A percentile compares a stretch with the other conserved stretches of the same genome.
phyloP scores from a whole-genome alignment of 2,329 filamentous ascomycete species.

The Calcarisporium arbuscula region DNA sequence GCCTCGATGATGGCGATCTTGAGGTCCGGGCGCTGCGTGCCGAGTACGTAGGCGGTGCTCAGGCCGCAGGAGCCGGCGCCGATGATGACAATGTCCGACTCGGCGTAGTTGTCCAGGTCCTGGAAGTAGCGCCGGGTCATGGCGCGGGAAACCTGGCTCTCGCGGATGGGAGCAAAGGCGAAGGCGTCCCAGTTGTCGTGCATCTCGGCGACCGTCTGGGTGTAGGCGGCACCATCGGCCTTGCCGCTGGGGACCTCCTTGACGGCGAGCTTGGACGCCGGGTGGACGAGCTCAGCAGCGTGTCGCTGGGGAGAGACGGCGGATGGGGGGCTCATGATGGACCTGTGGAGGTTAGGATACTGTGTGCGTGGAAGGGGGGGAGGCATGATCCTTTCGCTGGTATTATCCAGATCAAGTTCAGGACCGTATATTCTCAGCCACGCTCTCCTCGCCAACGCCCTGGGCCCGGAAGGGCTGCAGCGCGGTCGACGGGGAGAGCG shows the following conservation, averaged over 20 bases:
- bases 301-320: constrained; percentile 55
- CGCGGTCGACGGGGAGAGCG: constrained; percentile 13
- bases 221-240: constrained; percentile 18
- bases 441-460: constrained; percentile 16
- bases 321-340: constrained; percentile 72
- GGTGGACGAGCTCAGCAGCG: constrained; percentile 38
- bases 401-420: constrained; percentile 98
- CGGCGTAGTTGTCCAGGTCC: constrained; percentile 82
- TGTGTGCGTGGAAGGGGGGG: constrained; percentile 29
- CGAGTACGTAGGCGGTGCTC: constrained; percentile 77
- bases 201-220: constrained; percentile 56
- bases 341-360: constrained; percentile 24
- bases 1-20: constrained; percentile 90
- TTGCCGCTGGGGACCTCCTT: too few species aligned
- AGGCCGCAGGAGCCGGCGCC: constrained; percentile 86
- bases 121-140: constrained; percentile 92
- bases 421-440: constrained; percentile 83
- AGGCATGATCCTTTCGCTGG: constrained; percentile 99
- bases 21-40: constrained; percentile 76
- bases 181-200: constrained; percentile 76
- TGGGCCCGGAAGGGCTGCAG: not conserved
- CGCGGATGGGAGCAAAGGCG: constrained; percentile 78
- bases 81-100: constrained; percentile 90
- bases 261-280: constrained; percentile 36
- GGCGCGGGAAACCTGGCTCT: constrained; percentile 85